Evolutionary conservation across 2,329 filamentous ascomycete species (phyloP), one percentile per base, ranked within the genome.

Genomic region (Sordariomycetes sp.): DNA sequence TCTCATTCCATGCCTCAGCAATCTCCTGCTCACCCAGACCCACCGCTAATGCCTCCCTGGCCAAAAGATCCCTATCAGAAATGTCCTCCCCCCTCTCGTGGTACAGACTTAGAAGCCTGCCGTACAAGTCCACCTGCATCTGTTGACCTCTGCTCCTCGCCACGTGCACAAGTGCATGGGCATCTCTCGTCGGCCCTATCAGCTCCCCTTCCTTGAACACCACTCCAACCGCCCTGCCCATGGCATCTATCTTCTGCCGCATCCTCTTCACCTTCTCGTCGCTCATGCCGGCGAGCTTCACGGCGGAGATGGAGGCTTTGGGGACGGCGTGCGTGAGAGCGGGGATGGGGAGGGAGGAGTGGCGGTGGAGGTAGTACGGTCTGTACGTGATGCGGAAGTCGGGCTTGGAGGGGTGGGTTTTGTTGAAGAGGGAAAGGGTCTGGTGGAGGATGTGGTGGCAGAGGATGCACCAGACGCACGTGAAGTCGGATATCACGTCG

Each of bases 381-480:
- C 41, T 41, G 49, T 54, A 64, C n/a, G 32, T 48, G 21, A 63
- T 49, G 8, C 37, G 18, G 39, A 64, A 61, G 1, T 5, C 53
- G 59, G 7, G 49, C 51, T 30, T 30, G 32, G 21, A 15, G 1
- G 59, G 59, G 35, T 62, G 62, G 2, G 54, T 59, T 34, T 57
- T 60, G 16, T 54, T 48, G 43, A 58, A 61, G 0, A 64, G 46
- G 0, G 42, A 27, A 21, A 64, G 61, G 30, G 59, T 55, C 33
- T 38, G 44, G 21, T 61, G 51, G 2, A 65, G 50, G 18, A 47
- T 52, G 18, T 51, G 51, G 18, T 61, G 56, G 36, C 53, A 58
- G 19, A 65, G 58, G 41, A 59, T 63, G 45, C 61, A 63, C 58
- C 55, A 53, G 42, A 49, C 46, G 27, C 53, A 56, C 15, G 55